phyloP scores from a whole-genome alignment of 2,329 filamentous ascomycete species.

The Fusarium euwallaceae region DNA sequence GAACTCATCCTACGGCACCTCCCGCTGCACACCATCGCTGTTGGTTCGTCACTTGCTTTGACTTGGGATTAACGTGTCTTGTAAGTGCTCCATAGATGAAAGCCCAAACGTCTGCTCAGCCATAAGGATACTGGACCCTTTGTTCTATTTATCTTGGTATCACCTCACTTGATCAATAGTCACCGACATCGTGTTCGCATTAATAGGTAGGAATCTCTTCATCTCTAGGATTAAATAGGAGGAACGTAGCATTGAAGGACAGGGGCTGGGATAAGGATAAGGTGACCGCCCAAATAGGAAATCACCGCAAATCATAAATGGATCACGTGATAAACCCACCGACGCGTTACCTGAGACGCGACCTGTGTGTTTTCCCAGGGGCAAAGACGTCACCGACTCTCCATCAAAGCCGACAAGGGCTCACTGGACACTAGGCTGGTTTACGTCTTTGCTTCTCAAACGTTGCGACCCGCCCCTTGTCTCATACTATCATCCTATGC shows the following conservation, averaged over 20 bases:
- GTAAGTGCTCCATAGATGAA: neutral
- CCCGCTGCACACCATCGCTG: conserved; percentile 1
- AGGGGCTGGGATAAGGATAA: neutral
- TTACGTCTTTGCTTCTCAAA: conserved; percentile 23
- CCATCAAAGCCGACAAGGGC: conserved; percentile 34
- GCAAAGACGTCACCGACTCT: conserved; percentile 40
- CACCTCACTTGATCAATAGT: neutral
- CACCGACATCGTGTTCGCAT: neutral
- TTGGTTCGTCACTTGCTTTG: neutral
- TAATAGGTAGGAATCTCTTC: neutral
- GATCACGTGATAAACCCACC: conserved; percentile 24
- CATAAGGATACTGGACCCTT: neutral
- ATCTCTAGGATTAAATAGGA: neutral
- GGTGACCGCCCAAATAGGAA: conserved; percentile 22
- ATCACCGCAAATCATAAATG: conserved; percentile 11
- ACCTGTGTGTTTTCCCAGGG: conserved; percentile 24
- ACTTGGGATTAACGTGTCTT: neutral
- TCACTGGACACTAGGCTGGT: conserved; percentile 16
- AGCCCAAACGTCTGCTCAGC: neutral
- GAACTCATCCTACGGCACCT: conserved; percentile 16
- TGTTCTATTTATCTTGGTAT: neutral
- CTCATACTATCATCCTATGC: conserved; percentile 21
- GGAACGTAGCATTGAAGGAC: neutral
- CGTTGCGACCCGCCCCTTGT: conserved; percentile 30
- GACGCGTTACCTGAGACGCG: conserved; percentile 38